phyloP scores from a whole-genome alignment of 1,284 basidiomycete genomes.

The Trametes hirsuta region DNA sequence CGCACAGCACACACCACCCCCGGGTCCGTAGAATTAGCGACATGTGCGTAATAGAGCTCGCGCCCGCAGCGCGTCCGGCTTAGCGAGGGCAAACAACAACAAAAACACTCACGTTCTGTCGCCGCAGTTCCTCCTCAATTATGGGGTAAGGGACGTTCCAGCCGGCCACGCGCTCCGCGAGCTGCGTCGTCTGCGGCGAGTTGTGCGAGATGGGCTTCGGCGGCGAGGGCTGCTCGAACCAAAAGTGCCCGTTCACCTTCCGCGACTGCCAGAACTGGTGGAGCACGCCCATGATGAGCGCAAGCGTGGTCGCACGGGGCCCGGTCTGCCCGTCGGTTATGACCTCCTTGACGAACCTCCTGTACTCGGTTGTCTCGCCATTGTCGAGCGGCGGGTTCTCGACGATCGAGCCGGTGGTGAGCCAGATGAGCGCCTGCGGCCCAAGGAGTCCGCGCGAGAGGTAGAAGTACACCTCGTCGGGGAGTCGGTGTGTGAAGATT shows the following conservation, averaged over 20 bases:
- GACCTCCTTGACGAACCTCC: constrained; percentile 92
- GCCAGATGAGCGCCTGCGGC: constrained; percentile 88
- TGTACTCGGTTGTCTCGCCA: constrained; percentile 94
- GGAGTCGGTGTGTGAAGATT: constrained; percentile 92
- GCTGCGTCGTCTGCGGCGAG: constrained; percentile 78
- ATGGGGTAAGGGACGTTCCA: constrained; percentile 91
- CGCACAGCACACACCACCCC: neutral
- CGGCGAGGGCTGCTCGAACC: constrained; percentile 67
- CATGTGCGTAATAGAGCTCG: constrained; percentile 7
- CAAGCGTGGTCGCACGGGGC: constrained; percentile 89
- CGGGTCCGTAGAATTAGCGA: constrained; percentile 15
- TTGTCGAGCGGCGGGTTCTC: constrained; percentile 94
- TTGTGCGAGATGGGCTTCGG: constrained; percentile 70
- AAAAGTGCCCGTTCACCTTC: constrained; percentile 73
- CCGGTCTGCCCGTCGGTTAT: constrained; percentile 92
- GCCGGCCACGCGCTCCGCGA: constrained; percentile 86
- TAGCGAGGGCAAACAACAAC: neutral
- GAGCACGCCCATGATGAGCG: constrained; percentile 78
- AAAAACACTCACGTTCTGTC: constrained; percentile 83
- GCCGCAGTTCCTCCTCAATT: constrained; percentile 92
- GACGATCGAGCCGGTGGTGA: constrained; percentile 83
- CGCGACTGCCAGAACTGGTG: constrained; percentile 82
- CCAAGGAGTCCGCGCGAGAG: constrained; percentile 90
- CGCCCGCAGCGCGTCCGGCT: constrained; percentile 10
- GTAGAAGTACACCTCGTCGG: constrained; percentile 97